A percentile compares a stretch with the other conserved stretches of the same genome.
phyloP scores from a whole-genome alignment of 495 filamentous ascomycete genomes.

The Letharia columbiana region DNA sequence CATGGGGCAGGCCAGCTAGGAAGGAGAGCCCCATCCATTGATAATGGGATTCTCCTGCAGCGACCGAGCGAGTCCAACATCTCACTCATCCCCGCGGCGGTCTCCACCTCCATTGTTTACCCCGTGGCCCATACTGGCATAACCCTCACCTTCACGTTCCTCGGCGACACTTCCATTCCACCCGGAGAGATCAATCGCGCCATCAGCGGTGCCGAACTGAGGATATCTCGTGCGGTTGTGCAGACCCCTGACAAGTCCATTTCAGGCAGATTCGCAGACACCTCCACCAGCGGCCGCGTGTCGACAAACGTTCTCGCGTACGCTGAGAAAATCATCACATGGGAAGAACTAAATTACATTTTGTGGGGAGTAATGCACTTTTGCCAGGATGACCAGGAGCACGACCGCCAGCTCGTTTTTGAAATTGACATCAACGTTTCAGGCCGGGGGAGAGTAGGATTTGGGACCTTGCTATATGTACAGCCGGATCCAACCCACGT shows the following conservation, averaged over 20 bases:
- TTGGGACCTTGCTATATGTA: neutral
- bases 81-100: neutral
- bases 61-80: neutral
- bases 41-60: too few relatives aligned
- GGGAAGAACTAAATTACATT: neutral
- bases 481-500: neutral
- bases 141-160: neutral
- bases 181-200: neutral
- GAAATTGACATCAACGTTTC: neutral
- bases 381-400: neutral
- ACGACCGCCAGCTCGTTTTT: neutral
- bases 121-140: neutral
- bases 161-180: neutral
- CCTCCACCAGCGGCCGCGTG: neutral
- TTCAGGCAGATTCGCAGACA: neutral
- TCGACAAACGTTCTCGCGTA: neutral
- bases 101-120: neutral
- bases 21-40: neutral
- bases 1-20: neutral
- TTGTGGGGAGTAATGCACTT: neutral
- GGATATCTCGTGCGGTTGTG: neutral
- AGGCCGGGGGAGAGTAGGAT: neutral
- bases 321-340: neutral
- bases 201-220: neutral
- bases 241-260: neutral